These are phyloP conservation scores for Daldinia caldariorum DNA, from an alignment of 495 filamentous ascomycete genomes.

Conservation along the genomic window DNA sequence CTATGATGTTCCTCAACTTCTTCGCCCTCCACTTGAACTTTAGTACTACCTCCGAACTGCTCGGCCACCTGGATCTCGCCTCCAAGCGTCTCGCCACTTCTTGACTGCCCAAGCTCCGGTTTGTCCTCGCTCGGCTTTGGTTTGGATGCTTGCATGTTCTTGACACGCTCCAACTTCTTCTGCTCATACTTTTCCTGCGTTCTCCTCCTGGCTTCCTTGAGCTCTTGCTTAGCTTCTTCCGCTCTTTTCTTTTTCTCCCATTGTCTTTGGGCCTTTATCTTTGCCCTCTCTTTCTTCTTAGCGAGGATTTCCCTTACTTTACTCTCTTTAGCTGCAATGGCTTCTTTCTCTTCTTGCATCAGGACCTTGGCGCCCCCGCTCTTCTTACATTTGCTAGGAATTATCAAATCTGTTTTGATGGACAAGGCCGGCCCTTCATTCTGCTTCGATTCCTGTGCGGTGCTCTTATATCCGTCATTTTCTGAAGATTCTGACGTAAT, in stretches of 20 bases:
- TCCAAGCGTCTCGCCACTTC: neutral
- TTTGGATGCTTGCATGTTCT: no score
- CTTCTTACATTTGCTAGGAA: neutral
- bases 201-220: constrained; percentile 20
- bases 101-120: neutral
- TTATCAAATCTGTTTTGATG: neutral
- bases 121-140: neutral
- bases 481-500: neutral
- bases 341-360: neutral
- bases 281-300: constrained; percentile 17
- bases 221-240: constrained; percentile 12
- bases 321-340: neutral
- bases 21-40: neutral
- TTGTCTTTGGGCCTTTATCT: constrained; percentile 1
- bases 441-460: neutral
- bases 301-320: constrained; percentile 7
- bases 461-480: neutral
- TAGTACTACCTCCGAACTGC: neutral
- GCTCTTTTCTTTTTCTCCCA: constrained; percentile 19
- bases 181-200: constrained; percentile 2
- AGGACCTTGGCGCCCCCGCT: neutral
- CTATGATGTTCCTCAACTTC: neutral
- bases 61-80: neutral
- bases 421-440: neutral
- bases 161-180: neutral